Evolutionary conservation across 176 grass and related monocot species (phyloP), one percentile per base, ranked within the genome.

Genomic region (Triticum turgidum): DNA sequence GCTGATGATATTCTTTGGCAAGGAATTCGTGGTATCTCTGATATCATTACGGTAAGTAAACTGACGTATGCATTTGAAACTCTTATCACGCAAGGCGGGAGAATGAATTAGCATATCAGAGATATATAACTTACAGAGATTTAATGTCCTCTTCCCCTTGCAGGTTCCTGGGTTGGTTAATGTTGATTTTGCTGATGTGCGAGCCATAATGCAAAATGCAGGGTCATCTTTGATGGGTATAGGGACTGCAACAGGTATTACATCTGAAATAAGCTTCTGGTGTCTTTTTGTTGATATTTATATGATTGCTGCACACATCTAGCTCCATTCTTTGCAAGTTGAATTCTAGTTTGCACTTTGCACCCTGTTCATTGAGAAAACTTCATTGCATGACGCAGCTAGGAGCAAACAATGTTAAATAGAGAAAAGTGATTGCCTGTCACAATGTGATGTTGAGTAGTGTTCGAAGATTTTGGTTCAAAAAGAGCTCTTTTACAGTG

Each of bases 211-310:
- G 96, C 80, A 89, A 88, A 88, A 98, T 91, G 96, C 96, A 77
- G 96, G 96, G n/a, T 98, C 96, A 79, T 98, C 96, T 76, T 89
- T 98, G 86, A 98, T 98, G 96, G 96, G 96, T 79, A 98, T 98
- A 86, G 96, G 96, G 54, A 96, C 86, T 79, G 96, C 92, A 82
- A 96, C 96, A 91, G 96, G 96, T 98, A 88, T 86, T 45, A 10
- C 17, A 86, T 75, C 63, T 66, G 73, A 13, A 71, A 73, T 76
- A 73, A 30, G 3, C 58, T 78, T 61, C 14, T 76, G n/a, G 17
- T 47, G 4, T 17, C 37, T 52, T 47, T 10, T 44, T 49, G 20
- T 51, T 32, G 22, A 33, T 14, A 61, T 83, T 27, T 44, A 61
- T n/a, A 84, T 63, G 51, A 72, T 67, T 72, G 32, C 34, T 30